Evolutionary conservation across 495 filamentous ascomycete species (phyloP).

Genomic region (Neurospora sp.): DNA sequence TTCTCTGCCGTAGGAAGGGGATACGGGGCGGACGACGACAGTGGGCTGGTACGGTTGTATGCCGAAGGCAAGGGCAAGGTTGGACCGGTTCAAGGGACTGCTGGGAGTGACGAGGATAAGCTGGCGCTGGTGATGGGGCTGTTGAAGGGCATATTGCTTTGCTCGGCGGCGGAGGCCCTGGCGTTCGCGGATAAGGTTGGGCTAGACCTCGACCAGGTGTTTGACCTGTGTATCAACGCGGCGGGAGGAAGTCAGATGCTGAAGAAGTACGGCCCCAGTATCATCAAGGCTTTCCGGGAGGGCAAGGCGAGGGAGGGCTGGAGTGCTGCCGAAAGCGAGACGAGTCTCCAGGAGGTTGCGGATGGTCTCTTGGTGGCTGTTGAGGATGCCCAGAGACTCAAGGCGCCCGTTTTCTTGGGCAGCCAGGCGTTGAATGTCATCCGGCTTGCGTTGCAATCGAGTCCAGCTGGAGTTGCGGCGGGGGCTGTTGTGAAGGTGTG

Average conservation of each 20-base stretch:
- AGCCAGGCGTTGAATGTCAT: conserved; percentile 27
- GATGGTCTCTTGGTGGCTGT: conserved; percentile 39
- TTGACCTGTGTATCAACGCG: conserved; percentile 56
- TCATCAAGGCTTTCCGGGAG: conserved; percentile 33
- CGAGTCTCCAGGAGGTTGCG: conserved; percentile 31
- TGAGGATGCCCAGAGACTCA: conserved; percentile 38
- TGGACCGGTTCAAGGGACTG: conserved; percentile 27
- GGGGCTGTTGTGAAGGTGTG: conserved; percentile 29
- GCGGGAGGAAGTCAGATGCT: conserved; percentile 58
- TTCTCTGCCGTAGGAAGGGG: conserved; percentile 48
- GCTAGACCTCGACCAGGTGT: conserved; percentile 55
- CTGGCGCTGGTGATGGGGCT: conserved; percentile 47
- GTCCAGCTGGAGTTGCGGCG: conserved; percentile 6
- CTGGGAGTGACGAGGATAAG: conserved; percentile 29
- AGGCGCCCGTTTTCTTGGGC: conserved; percentile 30
- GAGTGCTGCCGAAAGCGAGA: background rate
- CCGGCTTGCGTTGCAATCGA: conserved; percentile 16
- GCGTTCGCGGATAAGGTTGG: conserved; percentile 52
- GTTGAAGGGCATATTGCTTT: conserved; percentile 54
- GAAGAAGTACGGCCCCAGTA: conserved; percentile 43
- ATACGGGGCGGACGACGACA: conserved; percentile 58
- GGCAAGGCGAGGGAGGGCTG: conserved; percentile 11
- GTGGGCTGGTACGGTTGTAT: conserved; percentile 57
- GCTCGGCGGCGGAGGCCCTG: conserved; percentile 54
- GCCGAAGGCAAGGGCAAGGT: conserved; percentile 27